Base-by-base conservation (phyloP, 2,329 filamentous ascomycete genomes). In the Aspergillus melleus region DNA sequence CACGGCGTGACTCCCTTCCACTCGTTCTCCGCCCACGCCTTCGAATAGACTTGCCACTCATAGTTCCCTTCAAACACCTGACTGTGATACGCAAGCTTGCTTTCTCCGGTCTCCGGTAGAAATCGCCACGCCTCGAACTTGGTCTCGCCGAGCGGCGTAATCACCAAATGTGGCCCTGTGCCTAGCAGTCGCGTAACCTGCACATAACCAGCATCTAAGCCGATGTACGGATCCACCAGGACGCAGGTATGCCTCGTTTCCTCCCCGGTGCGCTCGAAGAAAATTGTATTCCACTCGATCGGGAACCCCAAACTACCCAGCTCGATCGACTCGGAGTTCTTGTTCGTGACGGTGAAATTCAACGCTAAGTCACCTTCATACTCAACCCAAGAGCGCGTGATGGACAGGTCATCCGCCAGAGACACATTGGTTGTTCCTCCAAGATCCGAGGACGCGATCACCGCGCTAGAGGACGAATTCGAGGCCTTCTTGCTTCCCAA, bases 281-380 rank as follows among this genome's bases (percentile, higher is more conserved):
- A 87, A 64, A 88, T 86, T 69, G 82, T 87, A 73, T 87, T 87
- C 74, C 87, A 85, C 67, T 86, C 83, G 20, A 84, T 79, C 0
- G 85, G 85, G 54, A 88, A 81, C 0, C 85, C 85, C 1, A 87
- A 74, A 52, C 81, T 81, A 1, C 85, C 85, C 5, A 88, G 70
- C 59, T 87, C 84, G 2, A 87, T 58, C 0, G 73, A 60, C 0
- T 67, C 62, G 0, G 66, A 63, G 0, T 70, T 80, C 0, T 70
- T 70, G 60, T 86, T 87, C 10, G 73, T 75, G 20, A 86, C 64
- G 2, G 79, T 84, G 68, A 86, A 82, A 16, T 76, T 76, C 3
- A 88, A 72, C 6, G 77, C 81, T 2, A 87, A 67, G 59, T 86
- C 83, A 1, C 78, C 79, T 0, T 76, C 72, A 0, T 80, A 68